phyloP scores from a whole-genome alignment of 2,329 filamentous ascomycete species.

The Phaeophleospora eucalypticola region DNA sequence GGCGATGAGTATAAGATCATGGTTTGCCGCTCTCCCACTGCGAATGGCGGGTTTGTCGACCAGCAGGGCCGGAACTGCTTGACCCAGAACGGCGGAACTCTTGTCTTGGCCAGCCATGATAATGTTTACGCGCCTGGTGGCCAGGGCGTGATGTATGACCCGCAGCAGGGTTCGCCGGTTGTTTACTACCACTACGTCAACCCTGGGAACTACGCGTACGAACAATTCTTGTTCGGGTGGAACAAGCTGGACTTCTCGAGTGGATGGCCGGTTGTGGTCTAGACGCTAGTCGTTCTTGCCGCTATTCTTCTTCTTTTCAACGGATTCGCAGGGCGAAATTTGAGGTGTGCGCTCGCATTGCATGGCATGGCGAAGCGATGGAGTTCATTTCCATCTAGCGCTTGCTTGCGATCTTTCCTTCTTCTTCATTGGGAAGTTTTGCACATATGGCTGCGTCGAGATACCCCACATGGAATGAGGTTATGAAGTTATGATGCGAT shows the following conservation, averaged over 20 bases:
- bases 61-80: constrained; percentile 50
- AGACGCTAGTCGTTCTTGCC: no score
- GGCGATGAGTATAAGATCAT: constrained; percentile 62
- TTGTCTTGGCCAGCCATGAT: constrained; percentile 57
- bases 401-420: neutral
- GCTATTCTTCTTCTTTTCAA: neutral
- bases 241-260: constrained; percentile 20
- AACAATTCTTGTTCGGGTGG: constrained; percentile 26
- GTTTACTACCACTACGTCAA: constrained; percentile 59
- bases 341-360: neutral
- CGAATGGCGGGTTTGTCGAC: constrained; percentile 55
- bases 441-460: neutral
- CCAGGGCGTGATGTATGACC: constrained; percentile 56
- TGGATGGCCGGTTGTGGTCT: constrained; percentile 22
- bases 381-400: neutral
- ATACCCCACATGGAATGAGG: neutral
- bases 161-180: constrained; percentile 44
- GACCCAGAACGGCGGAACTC: constrained; percentile 54
- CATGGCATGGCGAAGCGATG: neutral
- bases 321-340: no score
- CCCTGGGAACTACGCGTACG: constrained; percentile 18
- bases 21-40: constrained; percentile 54
- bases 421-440: neutral
- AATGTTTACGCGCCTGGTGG: constrained; percentile 62
- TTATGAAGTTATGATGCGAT: neutral